A percentile compares a stretch with the other conserved stretches of the same genome.
phyloP scores from a whole-genome alignment of 2,329 filamentous ascomycete genomes.

The Ascochyta pisi region DNA sequence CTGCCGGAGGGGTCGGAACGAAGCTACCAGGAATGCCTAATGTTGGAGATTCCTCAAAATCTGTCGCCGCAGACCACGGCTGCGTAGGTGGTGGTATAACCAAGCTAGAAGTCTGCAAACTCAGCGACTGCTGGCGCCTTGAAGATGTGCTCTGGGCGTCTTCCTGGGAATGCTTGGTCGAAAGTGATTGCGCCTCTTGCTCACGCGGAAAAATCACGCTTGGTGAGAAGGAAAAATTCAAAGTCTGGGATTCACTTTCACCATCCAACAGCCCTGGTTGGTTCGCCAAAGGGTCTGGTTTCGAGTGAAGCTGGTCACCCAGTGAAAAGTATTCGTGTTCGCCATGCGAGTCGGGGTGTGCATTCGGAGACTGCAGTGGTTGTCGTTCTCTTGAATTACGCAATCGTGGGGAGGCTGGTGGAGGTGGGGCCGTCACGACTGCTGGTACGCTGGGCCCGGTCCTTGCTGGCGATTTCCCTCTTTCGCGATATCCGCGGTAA shows the following conservation, averaged over 20 bases:
- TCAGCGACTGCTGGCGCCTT: constrained; percentile 30
- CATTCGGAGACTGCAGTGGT: constrained; percentile 35
- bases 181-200: constrained; percentile 10
- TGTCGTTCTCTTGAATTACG: constrained; percentile 46
- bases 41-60: constrained; percentile 68
- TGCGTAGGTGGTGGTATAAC: constrained; percentile 39
- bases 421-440: constrained; percentile 38
- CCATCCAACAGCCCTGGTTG: constrained; percentile 10
- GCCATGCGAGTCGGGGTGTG: constrained; percentile 28
- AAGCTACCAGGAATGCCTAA: constrained; percentile 71
- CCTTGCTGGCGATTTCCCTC: constrained; percentile 39
- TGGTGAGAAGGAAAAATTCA: constrained; percentile 19
- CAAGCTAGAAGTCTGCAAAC: constrained; percentile 36
- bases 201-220: constrained; percentile 9
- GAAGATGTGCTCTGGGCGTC: constrained; percentile 7
- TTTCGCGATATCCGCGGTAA: constrained; percentile 43
- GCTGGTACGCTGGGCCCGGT: constrained; percentile 38
- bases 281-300: constrained; percentile 4
- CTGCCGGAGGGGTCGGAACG: constrained; percentile 48
- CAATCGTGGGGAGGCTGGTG: constrained; percentile 43
- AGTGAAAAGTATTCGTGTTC: constrained; percentile 36
- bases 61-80: constrained; percentile 47
- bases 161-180: constrained; percentile 3
- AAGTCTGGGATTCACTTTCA: constrained; percentile 21
- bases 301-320: constrained; percentile 11